Percentiles rank a stretch among this genome's conserved stretches.
These are phyloP conservation scores for Myrica gale DNA, from an alignment of 306 rosid species.

Conservation along the genomic window DNA sequence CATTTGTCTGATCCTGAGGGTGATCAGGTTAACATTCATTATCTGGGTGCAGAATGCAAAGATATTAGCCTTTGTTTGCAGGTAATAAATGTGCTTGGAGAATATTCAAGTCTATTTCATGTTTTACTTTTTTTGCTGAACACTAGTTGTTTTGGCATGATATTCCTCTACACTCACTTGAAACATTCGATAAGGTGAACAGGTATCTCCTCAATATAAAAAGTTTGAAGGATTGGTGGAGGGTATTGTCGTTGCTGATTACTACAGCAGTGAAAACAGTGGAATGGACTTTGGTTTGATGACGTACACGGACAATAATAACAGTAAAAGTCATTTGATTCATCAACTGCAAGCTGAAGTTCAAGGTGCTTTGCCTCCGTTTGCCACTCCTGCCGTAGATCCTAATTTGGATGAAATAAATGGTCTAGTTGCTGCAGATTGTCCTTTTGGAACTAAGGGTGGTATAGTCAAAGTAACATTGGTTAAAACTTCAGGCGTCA, in stretches of 20 bases:
- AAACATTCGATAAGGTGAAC: constrained; percentile 37
- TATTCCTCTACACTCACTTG: constrained; percentile 29
- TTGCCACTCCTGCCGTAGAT: constrained; percentile 41
- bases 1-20: constrained; percentile 30
- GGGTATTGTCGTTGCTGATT: constrained; percentile 58
- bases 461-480: constrained; percentile 54
- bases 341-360: constrained; percentile 63
- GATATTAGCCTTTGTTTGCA: constrained; percentile 54
- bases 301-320: constrained; percentile 20
- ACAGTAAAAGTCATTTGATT: constrained; percentile 43
- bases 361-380: constrained; percentile 60
- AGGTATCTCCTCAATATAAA: constrained; percentile 67
- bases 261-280: constrained; percentile 43
- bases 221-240: constrained; percentile 57
- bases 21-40: constrained; percentile 38
- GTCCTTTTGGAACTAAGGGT: constrained; percentile 49
- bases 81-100: constrained; percentile 49
- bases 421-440: constrained; percentile 42
- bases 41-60: constrained; percentile 62
- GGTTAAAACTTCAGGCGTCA: constrained; percentile 66
- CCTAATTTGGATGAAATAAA: constrained; percentile 38
- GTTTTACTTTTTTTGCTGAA: constrained; percentile 24
- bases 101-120: not conserved
- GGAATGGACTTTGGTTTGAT: constrained; percentile 27
- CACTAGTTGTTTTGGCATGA: constrained; percentile 26